These are phyloP conservation scores for Ganoderma boninense DNA, from an alignment of 1,284 basidiomycete genomes.

Conservation along the genomic window DNA sequence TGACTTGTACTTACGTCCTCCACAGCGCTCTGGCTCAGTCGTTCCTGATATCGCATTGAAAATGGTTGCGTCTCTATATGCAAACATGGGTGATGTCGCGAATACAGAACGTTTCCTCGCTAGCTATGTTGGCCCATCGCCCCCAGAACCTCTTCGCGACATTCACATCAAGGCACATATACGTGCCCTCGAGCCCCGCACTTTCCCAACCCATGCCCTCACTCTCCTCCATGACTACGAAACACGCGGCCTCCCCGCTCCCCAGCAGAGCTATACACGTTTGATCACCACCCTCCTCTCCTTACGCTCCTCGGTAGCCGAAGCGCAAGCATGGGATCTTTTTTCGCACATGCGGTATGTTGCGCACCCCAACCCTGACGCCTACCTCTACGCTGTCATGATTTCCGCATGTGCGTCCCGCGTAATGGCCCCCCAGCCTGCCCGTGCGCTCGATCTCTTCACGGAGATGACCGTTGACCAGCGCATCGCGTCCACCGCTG, in stretches of 20 bases:
- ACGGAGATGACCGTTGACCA: constrained; percentile 88
- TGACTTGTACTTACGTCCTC: constrained; percentile 5
- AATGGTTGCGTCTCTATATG: constrained; percentile 57
- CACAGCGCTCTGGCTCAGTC: constrained; percentile 48
- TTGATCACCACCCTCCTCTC: constrained; percentile 69
- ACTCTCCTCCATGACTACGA: constrained; percentile 74
- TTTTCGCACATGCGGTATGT: constrained; percentile 97
- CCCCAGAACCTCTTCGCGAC: constrained; percentile 67
- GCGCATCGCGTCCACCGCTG: constrained; percentile 67
- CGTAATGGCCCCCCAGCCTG: constrained; percentile 65
- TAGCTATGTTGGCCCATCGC: constrained; percentile 45
- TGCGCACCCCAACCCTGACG: constrained; percentile 85
- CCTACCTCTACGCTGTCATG: constrained; percentile 84
- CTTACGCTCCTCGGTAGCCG: constrained; percentile 53
- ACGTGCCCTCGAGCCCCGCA: constrained; percentile 46
- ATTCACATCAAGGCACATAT: constrained; percentile 73
- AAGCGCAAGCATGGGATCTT: constrained; percentile 90
- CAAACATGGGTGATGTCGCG: constrained; percentile 53
- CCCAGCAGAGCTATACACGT: constrained; percentile 71
- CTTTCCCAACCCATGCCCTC: constrained; percentile 65
- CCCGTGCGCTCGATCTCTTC: constrained; percentile 93
- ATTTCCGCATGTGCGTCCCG: constrained; percentile 81
- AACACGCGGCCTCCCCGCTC: constrained; percentile 59
- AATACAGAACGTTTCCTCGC: constrained; percentile 57
- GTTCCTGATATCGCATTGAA: constrained; percentile 53